Conservation (phyloP, 2,329 filamentous ascomycete genomes). For the Coleophoma eucalyptorum region DNA sequence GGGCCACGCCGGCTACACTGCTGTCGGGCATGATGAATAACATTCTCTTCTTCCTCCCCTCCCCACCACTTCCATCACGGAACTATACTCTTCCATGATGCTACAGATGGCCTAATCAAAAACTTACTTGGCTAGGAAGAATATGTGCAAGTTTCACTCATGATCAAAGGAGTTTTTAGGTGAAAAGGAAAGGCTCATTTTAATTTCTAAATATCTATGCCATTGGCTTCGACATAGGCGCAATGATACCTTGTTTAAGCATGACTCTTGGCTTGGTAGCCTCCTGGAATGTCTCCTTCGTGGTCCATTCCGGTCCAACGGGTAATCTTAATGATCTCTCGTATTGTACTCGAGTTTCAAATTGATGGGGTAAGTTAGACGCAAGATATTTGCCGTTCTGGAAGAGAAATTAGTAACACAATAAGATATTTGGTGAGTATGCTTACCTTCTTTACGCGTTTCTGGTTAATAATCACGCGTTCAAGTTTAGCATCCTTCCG, state of each 20-base stretch:
- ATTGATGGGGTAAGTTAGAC: constrained; percentile 79
- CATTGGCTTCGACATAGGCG: constrained; percentile 75
- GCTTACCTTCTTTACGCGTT: constrained; percentile 76
- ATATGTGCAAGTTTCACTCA: too few relatives aligned
- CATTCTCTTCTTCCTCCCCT: too few relatives aligned
- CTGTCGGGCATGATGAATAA: too few relatives aligned
- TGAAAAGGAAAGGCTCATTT: too few relatives aligned
- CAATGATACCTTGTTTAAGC: constrained; percentile 86
- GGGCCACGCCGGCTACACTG: too few relatives aligned
- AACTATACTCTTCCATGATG: too few relatives aligned
- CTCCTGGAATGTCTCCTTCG: constrained; percentile 91
- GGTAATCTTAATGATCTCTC: constrained; percentile 83
- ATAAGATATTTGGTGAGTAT: not conserved
- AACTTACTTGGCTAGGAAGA: too few relatives aligned
- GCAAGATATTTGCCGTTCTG: constrained; percentile 89
- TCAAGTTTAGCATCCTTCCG: constrained; percentile 80
- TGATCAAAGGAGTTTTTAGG: too few relatives aligned
- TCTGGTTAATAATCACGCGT: constrained; percentile 89
- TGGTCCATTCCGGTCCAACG: constrained; percentile 91
- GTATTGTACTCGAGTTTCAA: constrained; percentile 84
- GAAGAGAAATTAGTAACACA: not conserved
- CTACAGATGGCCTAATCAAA: too few relatives aligned
- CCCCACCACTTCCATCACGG: too few relatives aligned
- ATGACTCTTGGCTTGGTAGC: constrained; percentile 85
- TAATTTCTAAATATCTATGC: too few relatives aligned